Evolutionary conservation across 2,329 filamentous ascomycete species (phyloP), one percentile per base, ranked within the genome.

Genomic region (Penicillium brevicompactum): DNA sequence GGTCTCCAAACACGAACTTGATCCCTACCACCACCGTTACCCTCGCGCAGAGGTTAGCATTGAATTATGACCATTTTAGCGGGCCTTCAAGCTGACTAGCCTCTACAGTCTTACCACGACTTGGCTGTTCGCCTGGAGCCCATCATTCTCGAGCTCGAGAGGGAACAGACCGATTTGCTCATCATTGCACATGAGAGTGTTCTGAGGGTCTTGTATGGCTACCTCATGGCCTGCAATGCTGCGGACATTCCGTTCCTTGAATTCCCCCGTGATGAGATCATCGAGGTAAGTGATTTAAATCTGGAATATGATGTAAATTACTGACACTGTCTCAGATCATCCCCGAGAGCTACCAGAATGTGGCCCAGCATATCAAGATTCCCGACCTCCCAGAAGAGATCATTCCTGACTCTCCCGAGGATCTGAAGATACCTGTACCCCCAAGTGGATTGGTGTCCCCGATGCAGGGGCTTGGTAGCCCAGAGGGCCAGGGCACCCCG

Each of bases 151-250:
- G 94, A 99, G 73, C 84, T 99, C 13, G 94, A 99, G 78, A 88
- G 94, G 42, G 94, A 99, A 77, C 91, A 97, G 67, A 96, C 95
- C 63, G 94, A 99, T 71, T 83, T 99, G n/a, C 84, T 99, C 50
- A 97, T 99, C 70, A 97, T 99, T 64, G 94, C 94, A 0, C 94
- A 99, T 73, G 94, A 99, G 74, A 96, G 91, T 49, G 94, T 99
- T n/a, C 83, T 99, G 45, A 90, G 94, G 42, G 94, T 99, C 22
- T 83, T 99, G 3, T 99, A 99, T 71, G 92, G 92, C 22, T 99
- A 99, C 74, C 82, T 99, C 38, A 99, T 99, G 94, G 94, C 96
- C 65, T 97, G 94, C 77, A 94, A 93, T 71, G 92, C 95, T 8
- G 89, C 89, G 74, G 92, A 96, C 69, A 99, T 99, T 59, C 94